Evolutionary conservation across 2,329 filamentous ascomycete genomes (phyloP).

Genomic region (Beauveria brongniartii): DNA sequence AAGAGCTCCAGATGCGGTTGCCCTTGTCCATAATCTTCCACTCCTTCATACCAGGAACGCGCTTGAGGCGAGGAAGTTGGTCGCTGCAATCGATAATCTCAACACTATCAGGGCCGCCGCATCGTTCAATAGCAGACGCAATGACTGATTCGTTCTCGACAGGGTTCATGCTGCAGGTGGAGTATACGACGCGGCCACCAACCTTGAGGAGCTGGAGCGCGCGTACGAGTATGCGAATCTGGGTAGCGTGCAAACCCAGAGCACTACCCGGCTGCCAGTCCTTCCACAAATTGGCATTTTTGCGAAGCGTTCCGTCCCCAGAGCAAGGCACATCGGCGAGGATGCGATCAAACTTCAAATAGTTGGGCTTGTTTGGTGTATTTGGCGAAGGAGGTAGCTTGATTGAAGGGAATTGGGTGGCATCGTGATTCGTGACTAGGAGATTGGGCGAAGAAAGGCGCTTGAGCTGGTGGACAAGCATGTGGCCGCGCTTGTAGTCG

Average conservation of each 20-base stretch:
- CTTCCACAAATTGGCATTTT: slow-evolving; percentile 91
- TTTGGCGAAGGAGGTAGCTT: slow-evolving; percentile 60
- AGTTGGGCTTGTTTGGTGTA: slow-evolving; percentile 50
- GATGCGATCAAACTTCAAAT: slow-evolving; percentile 95
- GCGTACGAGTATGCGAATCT: slow-evolving; percentile 82
- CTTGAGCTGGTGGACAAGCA: slow-evolving; percentile 97
- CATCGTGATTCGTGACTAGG: slow-evolving; percentile 96
- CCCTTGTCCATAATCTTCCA: slow-evolving; percentile 93
- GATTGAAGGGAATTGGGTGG: slow-evolving; percentile 89
- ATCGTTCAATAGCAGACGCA: slow-evolving; percentile 78
- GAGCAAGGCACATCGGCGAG: slow-evolving; percentile 95
- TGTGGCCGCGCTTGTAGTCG: slow-evolving; percentile 93
- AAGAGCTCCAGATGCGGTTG: slow-evolving; percentile 69
- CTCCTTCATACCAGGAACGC: slow-evolving; percentile 64
- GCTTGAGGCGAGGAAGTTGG: slow-evolving; percentile 67
- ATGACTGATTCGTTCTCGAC: slow-evolving; percentile 95
- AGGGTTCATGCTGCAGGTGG: slow-evolving; percentile 97
- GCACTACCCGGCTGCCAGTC: slow-evolving; percentile 88
- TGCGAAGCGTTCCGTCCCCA: slow-evolving; percentile 86
- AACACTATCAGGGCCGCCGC: slow-evolving; percentile 74
- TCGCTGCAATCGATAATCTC: slow-evolving; percentile 77
- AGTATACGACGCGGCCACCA: slow-evolving; percentile 91
- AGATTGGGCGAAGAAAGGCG: slow-evolving; percentile 92
- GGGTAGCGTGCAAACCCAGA: slow-evolving; percentile 77
- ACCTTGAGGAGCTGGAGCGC: slow-evolving; percentile 94